Percentiles rank a stretch among this genome's conserved stretches.
phyloP scores from a whole-genome alignment of 768 basidiomycete genomes.

The Tephrocybe sp. region DNA sequence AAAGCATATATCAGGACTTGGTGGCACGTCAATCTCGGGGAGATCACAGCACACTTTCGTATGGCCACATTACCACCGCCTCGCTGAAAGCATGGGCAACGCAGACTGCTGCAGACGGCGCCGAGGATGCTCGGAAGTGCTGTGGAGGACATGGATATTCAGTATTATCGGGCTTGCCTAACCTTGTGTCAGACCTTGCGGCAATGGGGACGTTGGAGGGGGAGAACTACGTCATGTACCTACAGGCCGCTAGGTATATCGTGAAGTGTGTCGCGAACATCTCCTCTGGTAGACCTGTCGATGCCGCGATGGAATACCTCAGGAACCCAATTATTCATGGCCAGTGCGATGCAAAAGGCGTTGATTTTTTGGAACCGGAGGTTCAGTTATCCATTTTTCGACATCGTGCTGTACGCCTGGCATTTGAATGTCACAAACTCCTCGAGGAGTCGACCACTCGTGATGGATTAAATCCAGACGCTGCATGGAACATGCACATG shows the following conservation, averaged over 20 bases:
- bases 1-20: conserved; percentile 13
- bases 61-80: conserved; percentile 18
- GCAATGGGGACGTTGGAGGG: conserved; percentile 23
- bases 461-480: conserved; percentile 9
- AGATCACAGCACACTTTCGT: conserved; percentile 13
- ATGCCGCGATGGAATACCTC: conserved; percentile 13
- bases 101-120: conserved; percentile 21
- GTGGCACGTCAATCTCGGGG: conserved; percentile 5
- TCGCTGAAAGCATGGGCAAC: conserved; percentile 25
- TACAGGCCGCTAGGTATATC: conserved; percentile 25
- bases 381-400: conserved; percentile 18
- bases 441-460: conserved; percentile 9
- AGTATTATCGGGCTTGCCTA: conserved; percentile 21
- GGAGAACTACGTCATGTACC: conserved; percentile 27
- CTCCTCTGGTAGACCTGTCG: not conserved
- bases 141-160: conserved; percentile 26
- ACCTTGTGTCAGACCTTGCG: conserved; percentile 16
- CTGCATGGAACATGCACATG: conserved; percentile 26
- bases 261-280: conserved; percentile 17
- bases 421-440: conserved; percentile 14
- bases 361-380: conserved; percentile 15
- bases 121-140: conserved; percentile 24
- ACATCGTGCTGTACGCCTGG: conserved; percentile 21
- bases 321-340: not conserved
- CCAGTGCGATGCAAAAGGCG: conserved; percentile 2